These are phyloP conservation scores for Tilletia indica DNA, from an alignment of 1,284 basidiomycete genomes.

Conservation along the genomic window DNA sequence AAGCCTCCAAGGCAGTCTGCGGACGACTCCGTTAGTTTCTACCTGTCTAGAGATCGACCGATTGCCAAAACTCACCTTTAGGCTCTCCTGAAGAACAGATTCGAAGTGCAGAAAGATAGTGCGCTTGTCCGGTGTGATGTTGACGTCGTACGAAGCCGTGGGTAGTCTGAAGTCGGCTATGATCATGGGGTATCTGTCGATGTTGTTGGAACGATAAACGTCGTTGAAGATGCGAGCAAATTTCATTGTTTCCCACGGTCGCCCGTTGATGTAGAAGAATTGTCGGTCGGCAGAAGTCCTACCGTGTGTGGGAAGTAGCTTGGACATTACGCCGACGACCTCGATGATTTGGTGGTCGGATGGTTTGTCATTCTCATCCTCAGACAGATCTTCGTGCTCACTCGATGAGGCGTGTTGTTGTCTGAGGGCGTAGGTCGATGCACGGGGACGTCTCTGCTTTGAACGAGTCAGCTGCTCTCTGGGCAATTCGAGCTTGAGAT, in stretches of 20 bases:
- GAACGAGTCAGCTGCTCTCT: background rate
- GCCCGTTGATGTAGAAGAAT: slow-evolving; percentile 89
- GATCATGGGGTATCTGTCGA: slow-evolving; percentile 65
- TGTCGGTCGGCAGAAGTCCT: slow-evolving; percentile 70
- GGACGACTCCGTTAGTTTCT: background rate
- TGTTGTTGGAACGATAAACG: slow-evolving; percentile 49
- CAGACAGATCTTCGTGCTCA: slow-evolving; percentile 26
- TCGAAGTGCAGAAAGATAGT: slow-evolving; percentile 91
- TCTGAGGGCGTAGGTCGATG: slow-evolving; percentile 60
- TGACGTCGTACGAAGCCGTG: slow-evolving; percentile 83
- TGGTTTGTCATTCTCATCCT: background rate
- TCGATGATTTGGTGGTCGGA: slow-evolving; percentile 55
- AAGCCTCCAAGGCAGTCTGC: slow-evolving; percentile 10
- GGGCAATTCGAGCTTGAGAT: slow-evolving; percentile 68
- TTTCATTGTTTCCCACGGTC: slow-evolving; percentile 76
- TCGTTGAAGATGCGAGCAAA: slow-evolving; percentile 48
- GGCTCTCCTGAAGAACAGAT: slow-evolving; percentile 70
- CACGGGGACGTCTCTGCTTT: slow-evolving; percentile 53
- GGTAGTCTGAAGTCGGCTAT: slow-evolving; percentile 80
- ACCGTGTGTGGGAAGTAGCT: slow-evolving; percentile 71
- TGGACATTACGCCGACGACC: slow-evolving; percentile 75
- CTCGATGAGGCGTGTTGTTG: slow-evolving; percentile 14
- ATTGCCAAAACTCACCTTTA: slow-evolving; percentile 65
- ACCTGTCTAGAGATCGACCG: no score
- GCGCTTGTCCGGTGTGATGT: slow-evolving; percentile 94